Percentiles rank a stretch among this genome's conserved stretches.
phyloP scores from a whole-genome alignment of 192 early-diverging fungal genomes.

The Coemansia sp. region DNA sequence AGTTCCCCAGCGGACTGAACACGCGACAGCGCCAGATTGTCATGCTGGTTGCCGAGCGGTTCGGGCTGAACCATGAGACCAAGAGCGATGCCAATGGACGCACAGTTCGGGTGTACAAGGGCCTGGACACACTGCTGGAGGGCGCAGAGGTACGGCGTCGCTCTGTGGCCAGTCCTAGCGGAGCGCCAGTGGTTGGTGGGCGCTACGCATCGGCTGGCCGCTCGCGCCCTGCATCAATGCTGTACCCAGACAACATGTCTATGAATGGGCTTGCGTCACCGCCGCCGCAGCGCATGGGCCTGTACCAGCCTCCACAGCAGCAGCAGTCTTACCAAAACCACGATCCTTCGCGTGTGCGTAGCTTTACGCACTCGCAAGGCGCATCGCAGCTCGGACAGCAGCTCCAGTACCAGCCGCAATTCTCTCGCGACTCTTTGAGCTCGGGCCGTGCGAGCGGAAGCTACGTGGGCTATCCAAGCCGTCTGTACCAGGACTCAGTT shows the following conservation, averaged over 20 bases:
- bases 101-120: conserved; percentile 54
- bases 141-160: conserved; percentile 49
- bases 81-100: conserved; percentile 44
- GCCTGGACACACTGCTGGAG: conserved; percentile 48
- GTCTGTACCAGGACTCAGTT: conserved; percentile 57
- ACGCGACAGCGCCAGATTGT: conserved; percentile 61
- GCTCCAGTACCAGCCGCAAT: conserved; percentile 37
- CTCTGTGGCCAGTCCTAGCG: conserved; percentile 34
- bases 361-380: conserved; percentile 53
- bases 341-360: conserved; percentile 42
- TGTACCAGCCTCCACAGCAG: conserved; percentile 34
- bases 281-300: conserved; percentile 34
- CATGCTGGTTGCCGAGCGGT: conserved; percentile 70
- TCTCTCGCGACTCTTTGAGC: conserved; percentile 33
- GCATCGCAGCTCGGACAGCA: conserved; percentile 23
- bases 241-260: conserved; percentile 49
- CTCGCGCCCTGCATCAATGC: conserved; percentile 46
- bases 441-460: conserved; percentile 52
- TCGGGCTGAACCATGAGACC: conserved; percentile 59
- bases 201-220: conserved; percentile 40
- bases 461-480: conserved; percentile 57
- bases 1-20: conserved; percentile 62
- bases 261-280: conserved; percentile 44
- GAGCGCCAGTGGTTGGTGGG: conserved; percentile 7
- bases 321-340: conserved; percentile 20